phyloP scores from a whole-genome alignment of 208 protist genomes.

The Wallacemonas rigidus region DNA sequence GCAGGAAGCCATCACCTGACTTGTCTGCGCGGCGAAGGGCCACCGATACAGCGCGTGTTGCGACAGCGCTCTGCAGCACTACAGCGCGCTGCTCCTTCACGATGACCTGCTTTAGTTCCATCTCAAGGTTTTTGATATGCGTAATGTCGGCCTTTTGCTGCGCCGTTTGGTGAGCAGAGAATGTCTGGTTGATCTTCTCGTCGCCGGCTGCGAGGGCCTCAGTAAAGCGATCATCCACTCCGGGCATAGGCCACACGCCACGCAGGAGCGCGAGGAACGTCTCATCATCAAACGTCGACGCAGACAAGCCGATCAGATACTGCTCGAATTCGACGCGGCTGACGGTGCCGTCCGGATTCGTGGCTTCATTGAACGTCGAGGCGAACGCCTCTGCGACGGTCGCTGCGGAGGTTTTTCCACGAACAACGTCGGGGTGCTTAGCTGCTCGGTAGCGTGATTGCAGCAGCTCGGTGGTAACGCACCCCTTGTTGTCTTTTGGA shows the following conservation, averaged over 20 bases:
- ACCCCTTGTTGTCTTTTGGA: conserved; percentile 39
- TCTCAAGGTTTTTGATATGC: conserved; percentile 28
- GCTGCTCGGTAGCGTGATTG: conserved; percentile 43
- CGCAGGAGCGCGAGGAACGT: conserved; percentile 59
- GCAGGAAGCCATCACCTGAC: conserved; percentile 45
- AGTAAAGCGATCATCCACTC: conserved; percentile 31
- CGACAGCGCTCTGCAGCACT: conserved; percentile 37
- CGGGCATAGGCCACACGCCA: conserved; percentile 60
- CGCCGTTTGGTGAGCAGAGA: conserved; percentile 46
- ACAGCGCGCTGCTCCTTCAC: conserved; percentile 37
- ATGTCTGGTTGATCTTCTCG: conserved; percentile 28
- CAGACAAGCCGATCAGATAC: conserved; percentile 78
- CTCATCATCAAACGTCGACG: conserved; percentile 51
- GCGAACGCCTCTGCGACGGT: conserved; percentile 62
- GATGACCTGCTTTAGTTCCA: conserved; percentile 47
- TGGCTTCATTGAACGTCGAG: conserved; percentile 69
- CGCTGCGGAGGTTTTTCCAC: conserved; percentile 29
- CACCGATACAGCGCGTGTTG: conserved; percentile 39
- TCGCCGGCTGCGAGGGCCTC: conserved; percentile 17
- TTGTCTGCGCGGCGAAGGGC: conserved; percentile 41
- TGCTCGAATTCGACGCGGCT: conserved; percentile 83
- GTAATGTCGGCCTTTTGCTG: conserved; percentile 52
- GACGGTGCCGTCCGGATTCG: conserved; percentile 79
- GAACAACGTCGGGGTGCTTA: conserved; percentile 65
- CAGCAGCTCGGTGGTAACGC: conserved; percentile 44